Conservation (phyloP, 2,329 filamentous ascomycete species). For the Pseudohalonectria lignicola region DNA sequence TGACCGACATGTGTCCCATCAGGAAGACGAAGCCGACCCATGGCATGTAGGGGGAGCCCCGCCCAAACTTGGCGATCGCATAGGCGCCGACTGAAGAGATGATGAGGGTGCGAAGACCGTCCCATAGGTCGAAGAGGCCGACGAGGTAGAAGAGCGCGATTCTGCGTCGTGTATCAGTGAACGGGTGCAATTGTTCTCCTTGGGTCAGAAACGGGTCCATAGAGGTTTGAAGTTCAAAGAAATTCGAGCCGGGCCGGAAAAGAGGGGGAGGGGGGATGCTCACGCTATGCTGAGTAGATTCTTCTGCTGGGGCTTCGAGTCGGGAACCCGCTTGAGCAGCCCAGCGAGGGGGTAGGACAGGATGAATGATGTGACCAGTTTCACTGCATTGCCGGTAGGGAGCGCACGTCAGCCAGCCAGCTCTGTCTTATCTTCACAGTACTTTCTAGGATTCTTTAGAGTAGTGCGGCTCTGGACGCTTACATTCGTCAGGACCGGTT, state of each 20-base stretch:
- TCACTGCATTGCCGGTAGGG: constrained; percentile 49
- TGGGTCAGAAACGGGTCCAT: too few species aligned
- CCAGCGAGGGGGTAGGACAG: constrained; percentile 87
- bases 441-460: too few species aligned
- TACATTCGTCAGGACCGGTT: constrained; percentile 34
- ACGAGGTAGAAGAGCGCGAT: constrained; percentile 84
- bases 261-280: constrained; percentile 10
- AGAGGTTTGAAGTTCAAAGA: too few species aligned
- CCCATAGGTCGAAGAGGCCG: constrained; percentile 87
- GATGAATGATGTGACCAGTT: constrained; percentile 83
- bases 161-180: too few species aligned
- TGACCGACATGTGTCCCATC: constrained; percentile 91
- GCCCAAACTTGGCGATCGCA: constrained; percentile 68
- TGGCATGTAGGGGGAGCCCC: constrained; percentile 83
- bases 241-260: background rate
- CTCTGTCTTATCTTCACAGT: too few species aligned
- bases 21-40: constrained; percentile 91
- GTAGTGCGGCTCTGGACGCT: too few species aligned
- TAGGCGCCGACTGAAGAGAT: constrained; percentile 76
- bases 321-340: constrained; percentile 80
- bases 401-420: too few species aligned
- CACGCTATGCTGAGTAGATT: constrained; percentile 79
- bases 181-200: constrained; percentile 3
- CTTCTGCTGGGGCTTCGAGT: constrained; percentile 71
- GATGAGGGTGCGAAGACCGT: constrained; percentile 65